Conservation (phyloP, 257 asterid species). For the Forsythia viridissima region DNA sequence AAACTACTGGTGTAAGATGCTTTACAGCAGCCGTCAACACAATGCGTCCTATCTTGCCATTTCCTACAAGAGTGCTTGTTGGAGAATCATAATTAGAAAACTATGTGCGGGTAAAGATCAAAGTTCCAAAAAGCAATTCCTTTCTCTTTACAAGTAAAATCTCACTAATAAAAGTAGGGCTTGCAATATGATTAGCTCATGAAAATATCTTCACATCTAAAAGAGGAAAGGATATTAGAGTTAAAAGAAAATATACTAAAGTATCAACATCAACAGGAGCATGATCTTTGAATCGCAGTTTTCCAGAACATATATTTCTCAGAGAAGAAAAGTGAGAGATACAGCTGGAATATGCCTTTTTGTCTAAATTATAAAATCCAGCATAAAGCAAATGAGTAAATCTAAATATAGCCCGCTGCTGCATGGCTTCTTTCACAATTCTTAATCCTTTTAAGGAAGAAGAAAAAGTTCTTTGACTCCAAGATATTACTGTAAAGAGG, state of each 20-base stretch:
- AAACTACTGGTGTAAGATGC: slow-evolving; percentile 84
- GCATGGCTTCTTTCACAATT: not conserved
- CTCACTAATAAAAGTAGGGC: not conserved
- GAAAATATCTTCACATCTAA: not conserved
- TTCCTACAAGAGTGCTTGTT: slow-evolving; percentile 47
- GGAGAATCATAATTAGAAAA: not conserved
- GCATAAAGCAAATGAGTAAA: not conserved
- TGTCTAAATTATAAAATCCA: not conserved
- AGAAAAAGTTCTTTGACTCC: not conserved
- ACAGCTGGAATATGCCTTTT: not conserved
- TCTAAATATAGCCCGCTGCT: not conserved
- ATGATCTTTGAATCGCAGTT: not conserved
- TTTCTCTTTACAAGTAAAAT: not conserved
- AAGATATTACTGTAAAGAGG: not conserved
- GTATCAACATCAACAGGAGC: not conserved
- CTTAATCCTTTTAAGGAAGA: not conserved
- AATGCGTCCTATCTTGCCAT: slow-evolving; percentile 75
- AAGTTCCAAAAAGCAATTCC: not conserved
- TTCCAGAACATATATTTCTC: not conserved
- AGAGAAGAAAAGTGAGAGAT: not conserved
- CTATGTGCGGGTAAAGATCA: not conserved
- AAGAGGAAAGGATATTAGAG: not conserved
- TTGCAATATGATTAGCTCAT: not conserved
- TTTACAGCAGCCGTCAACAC: slow-evolving; percentile 83
- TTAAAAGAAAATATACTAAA: not conserved